These are phyloP conservation scores for Penicillium sp. DNA, from an alignment of 2,329 filamentous ascomycete species.

Conservation along the genomic window DNA sequence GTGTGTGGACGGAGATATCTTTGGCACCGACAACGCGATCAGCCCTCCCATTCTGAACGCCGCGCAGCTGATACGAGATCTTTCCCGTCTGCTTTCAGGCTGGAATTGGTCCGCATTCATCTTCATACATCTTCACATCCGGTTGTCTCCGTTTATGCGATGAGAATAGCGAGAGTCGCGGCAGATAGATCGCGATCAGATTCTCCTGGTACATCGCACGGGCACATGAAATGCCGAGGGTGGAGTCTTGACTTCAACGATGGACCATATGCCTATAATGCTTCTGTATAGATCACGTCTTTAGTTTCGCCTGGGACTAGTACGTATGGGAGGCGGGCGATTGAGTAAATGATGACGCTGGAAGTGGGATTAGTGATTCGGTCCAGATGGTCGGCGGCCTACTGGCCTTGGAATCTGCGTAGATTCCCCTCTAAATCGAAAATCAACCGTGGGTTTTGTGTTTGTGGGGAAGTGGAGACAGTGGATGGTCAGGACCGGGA, in stretches of 20 bases:
- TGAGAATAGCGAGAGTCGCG: not conserved
- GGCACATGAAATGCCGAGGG: slow-evolving; percentile 19
- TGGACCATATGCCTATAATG: slow-evolving; percentile 12
- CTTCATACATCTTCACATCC: not conserved
- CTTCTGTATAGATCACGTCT: not conserved
- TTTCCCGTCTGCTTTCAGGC: not conserved
- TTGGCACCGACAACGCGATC: not conserved
- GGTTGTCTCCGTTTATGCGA: not conserved
- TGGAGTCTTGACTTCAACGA: slow-evolving; percentile 20
- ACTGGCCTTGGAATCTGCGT: too few species aligned
- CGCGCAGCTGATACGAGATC: not conserved
- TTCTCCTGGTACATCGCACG: slow-evolving; percentile 18
- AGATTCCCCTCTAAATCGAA: not conserved
- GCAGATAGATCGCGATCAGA: slow-evolving; percentile 10
- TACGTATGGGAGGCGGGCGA: not conserved
- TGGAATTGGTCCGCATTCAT: not conserved
- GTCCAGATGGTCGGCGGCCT: not conserved
- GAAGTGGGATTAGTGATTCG: not conserved
- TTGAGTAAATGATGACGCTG: not conserved
- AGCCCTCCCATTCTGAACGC: not conserved
- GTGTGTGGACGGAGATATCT: not conserved
- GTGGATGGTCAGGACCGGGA: not conserved
- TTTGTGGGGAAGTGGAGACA: not conserved
- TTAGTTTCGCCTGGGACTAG: not conserved
- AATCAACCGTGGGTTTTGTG: not conserved